Base-by-base conservation (phyloP, 2,329 filamentous ascomycete species). In the Aaosphaeria pasadenensis region DNA sequence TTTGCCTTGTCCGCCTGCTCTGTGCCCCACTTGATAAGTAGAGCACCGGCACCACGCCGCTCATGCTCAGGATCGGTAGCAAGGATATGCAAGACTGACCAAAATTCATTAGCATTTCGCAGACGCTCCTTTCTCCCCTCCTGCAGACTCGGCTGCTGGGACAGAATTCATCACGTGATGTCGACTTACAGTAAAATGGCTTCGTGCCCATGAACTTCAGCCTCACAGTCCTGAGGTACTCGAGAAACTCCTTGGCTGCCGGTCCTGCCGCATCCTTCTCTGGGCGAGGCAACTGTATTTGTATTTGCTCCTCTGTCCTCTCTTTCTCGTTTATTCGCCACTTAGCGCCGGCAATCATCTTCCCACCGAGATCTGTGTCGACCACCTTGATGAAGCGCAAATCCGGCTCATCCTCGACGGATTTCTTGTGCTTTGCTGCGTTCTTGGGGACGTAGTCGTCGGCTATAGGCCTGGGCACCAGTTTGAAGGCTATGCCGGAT, bases 21-120 rank as follows among this genome's bases (percentile, higher is more conserved):
- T 5, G 67, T 51, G 1, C 74, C 75, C 67, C 69, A 71, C 28
- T 67, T 51, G 44, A 77, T 43, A 6, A 72, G 56, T 59, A 71
- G 54, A 1, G 58, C 56, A 0, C 73, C 75, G 29, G 74, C 71
- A 1, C 75, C 74, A 43, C 64, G 64, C 5, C 74, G 58, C 33
- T 74, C 70, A 46, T 75, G 67, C 2, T 60, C 60, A 5, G 73
- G 72, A 48, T 71, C 59, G 5, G 70, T 71, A 5, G 57, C 49
- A 2, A 69, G 51, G 1, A 69, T 51, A 39, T 68, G 62, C 1
- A 69, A 47, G 29, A 69, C 64, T 69, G 42, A 28, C 7, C 24
- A 2, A 11, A 11, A 40, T 2, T 40, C 9, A 2, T 0, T 6
- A 50, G 41, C 7, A 13, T 39, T 40, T 17, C 7, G 39, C 39